These are phyloP conservation scores for Centella asiatica DNA, from an alignment of 129 eudicot genomes.

Conservation along the genomic window DNA sequence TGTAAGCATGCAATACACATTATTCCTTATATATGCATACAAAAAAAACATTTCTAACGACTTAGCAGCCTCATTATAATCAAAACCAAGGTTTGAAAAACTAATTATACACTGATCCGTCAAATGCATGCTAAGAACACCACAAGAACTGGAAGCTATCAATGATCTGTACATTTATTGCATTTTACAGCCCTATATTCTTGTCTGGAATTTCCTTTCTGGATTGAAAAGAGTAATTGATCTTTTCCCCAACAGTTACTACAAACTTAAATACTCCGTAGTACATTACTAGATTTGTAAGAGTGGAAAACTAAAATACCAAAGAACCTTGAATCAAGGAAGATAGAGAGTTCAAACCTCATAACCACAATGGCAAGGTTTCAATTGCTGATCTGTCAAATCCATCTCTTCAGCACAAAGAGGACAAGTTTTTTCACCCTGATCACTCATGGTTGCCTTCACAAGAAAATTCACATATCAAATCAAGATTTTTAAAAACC, in stretches of 20 bases:
- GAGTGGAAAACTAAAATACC: not conserved
- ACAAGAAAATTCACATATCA: not conserved
- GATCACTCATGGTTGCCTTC: slow-evolving; percentile 82
- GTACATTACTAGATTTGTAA: not conserved
- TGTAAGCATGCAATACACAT: slow-evolving; percentile 16
- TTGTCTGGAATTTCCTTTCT: no score
- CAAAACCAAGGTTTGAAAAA: no score
- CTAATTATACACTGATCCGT: no score
- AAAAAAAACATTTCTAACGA: not conserved
- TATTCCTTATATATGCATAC: not conserved
- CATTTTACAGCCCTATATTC: no score
- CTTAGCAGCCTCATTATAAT: no score
- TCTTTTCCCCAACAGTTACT: no score
- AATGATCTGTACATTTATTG: no score
- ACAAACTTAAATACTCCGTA: not conserved
- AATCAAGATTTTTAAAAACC: not conserved
- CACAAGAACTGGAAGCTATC: no score
- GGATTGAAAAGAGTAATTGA: no score
- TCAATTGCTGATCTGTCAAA: slow-evolving; percentile 93
- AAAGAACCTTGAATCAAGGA: not conserved
- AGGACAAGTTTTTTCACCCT: slow-evolving; percentile 97
- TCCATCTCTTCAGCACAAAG: slow-evolving; percentile 99
- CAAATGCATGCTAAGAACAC: no score
- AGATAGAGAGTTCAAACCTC: slow-evolving; percentile 36
- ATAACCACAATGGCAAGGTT: slow-evolving; percentile 95